Conservation (phyloP, 208 protist genomes). For the Leishmania tropica region DNA sequence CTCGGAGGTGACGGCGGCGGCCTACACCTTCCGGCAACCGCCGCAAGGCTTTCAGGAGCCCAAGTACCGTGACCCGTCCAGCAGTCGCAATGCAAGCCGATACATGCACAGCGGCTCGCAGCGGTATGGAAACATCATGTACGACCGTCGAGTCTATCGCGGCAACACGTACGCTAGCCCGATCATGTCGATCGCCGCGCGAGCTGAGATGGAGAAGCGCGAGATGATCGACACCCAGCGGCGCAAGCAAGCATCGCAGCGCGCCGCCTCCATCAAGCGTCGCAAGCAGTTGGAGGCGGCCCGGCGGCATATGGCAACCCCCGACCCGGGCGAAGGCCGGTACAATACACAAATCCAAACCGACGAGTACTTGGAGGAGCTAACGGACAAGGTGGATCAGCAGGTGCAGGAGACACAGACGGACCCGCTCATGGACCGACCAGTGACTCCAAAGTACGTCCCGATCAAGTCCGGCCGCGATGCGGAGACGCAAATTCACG, state of each 20-base stretch:
- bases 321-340: constrained; percentile 89
- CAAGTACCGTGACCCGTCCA: constrained; percentile 80
- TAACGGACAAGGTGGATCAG: constrained; percentile 88
- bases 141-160: constrained; percentile 94
- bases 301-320: constrained; percentile 67
- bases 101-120: constrained; percentile 22
- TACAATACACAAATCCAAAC: constrained; percentile 96
- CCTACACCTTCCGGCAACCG: constrained; percentile 92
- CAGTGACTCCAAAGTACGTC: constrained; percentile 94
- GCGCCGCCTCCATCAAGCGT: constrained; percentile 60
- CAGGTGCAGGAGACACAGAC: constrained; percentile 94
- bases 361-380: constrained; percentile 96
- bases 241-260: constrained; percentile 67
- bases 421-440: constrained; percentile 95
- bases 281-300: constrained; percentile 65
- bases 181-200: constrained; percentile 78
- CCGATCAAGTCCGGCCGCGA: constrained; percentile 95
- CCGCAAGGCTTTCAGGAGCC: constrained; percentile 82
- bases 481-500: constrained; percentile 96
- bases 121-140: constrained; percentile 95
- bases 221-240: constrained; percentile 65
- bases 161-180: constrained; percentile 95
- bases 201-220: constrained; percentile 68
- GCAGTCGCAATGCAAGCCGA: neutral
- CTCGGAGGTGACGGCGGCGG: constrained; percentile 46